Conservation (phyloP, 305 asterid genomes). For the Fraxinus nigra region DNA sequence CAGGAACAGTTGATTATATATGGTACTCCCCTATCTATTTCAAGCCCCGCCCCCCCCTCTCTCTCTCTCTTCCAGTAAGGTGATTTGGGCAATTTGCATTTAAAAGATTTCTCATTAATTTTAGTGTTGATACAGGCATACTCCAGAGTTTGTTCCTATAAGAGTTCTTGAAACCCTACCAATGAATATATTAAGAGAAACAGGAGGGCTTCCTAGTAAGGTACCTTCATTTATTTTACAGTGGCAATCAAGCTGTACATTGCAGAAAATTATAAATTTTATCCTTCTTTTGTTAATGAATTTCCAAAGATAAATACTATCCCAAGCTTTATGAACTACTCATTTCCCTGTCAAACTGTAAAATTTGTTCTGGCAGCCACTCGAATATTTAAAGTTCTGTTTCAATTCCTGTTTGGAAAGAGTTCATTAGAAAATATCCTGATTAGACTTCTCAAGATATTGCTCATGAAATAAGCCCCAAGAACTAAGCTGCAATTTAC, state of each 20-base stretch:
- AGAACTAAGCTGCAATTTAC: neutral
- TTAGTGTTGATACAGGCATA: slow-evolving; percentile 59
- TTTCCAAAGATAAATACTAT: neutral
- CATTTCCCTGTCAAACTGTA: neutral
- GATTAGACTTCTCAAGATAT: neutral
- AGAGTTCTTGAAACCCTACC: slow-evolving; percentile 79
- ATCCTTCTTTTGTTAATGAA: neutral
- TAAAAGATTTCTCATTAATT: slow-evolving; percentile 3
- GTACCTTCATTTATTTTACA: slow-evolving; percentile 30
- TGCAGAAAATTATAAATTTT: neutral
- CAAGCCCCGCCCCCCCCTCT: too few species aligned
- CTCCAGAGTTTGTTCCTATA: slow-evolving; percentile 60
- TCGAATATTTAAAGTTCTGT: neutral
- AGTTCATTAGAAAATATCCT: neutral
- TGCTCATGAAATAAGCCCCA: neutral
- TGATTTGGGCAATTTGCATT: slow-evolving; percentile 7
- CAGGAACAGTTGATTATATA: slow-evolving; percentile 86
- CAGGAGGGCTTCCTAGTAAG: slow-evolving; percentile 75
- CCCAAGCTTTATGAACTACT: neutral
- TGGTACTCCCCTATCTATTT: slow-evolving; percentile 40
- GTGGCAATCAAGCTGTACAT: neutral
- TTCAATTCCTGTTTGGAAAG: neutral
- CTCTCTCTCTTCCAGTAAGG: neutral
- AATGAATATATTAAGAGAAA: slow-evolving; percentile 38
- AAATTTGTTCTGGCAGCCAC: neutral